Percentiles rank a stretch among this genome's conserved stretches.
Evolutionary conservation across 1,284 basidiomycete genomes (phyloP).

Genomic region (Papiliotrema fonsecae): DNA sequence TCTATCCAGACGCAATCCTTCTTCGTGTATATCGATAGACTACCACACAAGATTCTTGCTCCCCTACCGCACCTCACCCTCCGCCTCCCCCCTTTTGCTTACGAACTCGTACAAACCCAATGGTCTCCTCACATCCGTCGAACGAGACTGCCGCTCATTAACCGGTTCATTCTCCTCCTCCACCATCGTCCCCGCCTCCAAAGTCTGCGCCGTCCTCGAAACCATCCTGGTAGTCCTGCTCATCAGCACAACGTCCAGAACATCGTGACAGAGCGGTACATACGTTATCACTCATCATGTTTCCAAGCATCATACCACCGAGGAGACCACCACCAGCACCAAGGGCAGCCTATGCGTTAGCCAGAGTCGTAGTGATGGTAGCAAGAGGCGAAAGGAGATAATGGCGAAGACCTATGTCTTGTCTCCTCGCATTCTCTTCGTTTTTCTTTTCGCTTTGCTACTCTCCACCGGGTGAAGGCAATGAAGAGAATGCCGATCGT

Average conservation of each 20-base stretch:
- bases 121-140: background rate
- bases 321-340: slow-evolving; percentile 40
- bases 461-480: too few species aligned
- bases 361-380: background rate
- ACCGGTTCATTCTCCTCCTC: too few species aligned
- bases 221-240: slow-evolving; percentile 33
- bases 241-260: background rate
- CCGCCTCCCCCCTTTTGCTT: background rate
- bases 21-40: too few species aligned
- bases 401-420: too few species aligned
- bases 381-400: background rate
- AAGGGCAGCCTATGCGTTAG: slow-evolving; percentile 23
- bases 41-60: background rate
- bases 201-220: slow-evolving; percentile 29
- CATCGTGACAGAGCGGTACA: slow-evolving; percentile 8
- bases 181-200: slow-evolving; percentile 21
- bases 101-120: background rate
- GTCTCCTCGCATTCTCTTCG: too few species aligned
- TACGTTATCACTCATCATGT: slow-evolving; percentile 38
- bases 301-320: slow-evolving; percentile 45
- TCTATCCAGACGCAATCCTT: too few species aligned
- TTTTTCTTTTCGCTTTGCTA: too few species aligned
- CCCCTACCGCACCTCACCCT: background rate
- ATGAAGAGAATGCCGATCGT: too few species aligned
- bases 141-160: background rate